A percentile compares a stretch with the other conserved stretches of the same genome.
Evolutionary conservation across 2,329 filamentous ascomycete genomes (phyloP).

Genomic region (Penicillium brevicompactum): DNA sequence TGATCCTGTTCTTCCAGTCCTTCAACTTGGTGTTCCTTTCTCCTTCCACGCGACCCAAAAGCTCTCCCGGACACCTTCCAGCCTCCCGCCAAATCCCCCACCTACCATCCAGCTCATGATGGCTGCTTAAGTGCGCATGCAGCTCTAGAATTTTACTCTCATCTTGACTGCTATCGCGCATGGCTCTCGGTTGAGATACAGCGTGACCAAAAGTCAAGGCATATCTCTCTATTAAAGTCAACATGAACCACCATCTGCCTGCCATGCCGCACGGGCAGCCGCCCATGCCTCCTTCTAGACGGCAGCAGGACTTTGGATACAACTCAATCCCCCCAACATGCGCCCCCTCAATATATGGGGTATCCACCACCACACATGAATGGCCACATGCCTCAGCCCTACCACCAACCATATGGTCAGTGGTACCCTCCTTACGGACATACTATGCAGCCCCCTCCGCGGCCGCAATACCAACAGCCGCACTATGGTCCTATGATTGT

Average conservation of each 20-base stretch:
- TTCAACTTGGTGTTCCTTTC: conserved; percentile 1
- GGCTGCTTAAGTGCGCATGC: conserved; percentile 36
- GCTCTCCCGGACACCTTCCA: conserved; percentile 10
- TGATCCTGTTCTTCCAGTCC: conserved; percentile 11
- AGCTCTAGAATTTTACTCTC: conserved; percentile 20
- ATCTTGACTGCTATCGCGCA: conserved; percentile 33
- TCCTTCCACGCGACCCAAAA: conserved; percentile 15
- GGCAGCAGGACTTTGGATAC: conserved; percentile 50
- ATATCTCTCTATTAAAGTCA: conserved; percentile 35
- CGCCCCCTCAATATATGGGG: conserved; percentile 62
- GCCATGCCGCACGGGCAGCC: conserved; percentile 52
- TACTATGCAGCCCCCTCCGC: conserved; percentile 42
- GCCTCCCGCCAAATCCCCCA: conserved; percentile 4
- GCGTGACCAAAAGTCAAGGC: conserved; percentile 42
- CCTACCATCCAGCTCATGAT: conserved; percentile 32
- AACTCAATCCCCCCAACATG: conserved; percentile 52
- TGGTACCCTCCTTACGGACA: conserved; percentile 49
- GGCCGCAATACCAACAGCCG: conserved; percentile 35
- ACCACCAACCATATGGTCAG: conserved; percentile 48
- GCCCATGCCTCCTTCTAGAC: conserved; percentile 52
- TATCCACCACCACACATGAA: conserved; percentile 61
- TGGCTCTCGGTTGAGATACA: conserved; percentile 44
- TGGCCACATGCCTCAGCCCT: conserved; percentile 51
- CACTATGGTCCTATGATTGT: conserved; percentile 47
- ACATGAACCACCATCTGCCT: conserved; percentile 50